phyloP scores from a whole-genome alignment of 2,329 filamentous ascomycete genomes.

The Epichloe sylvatica region DNA sequence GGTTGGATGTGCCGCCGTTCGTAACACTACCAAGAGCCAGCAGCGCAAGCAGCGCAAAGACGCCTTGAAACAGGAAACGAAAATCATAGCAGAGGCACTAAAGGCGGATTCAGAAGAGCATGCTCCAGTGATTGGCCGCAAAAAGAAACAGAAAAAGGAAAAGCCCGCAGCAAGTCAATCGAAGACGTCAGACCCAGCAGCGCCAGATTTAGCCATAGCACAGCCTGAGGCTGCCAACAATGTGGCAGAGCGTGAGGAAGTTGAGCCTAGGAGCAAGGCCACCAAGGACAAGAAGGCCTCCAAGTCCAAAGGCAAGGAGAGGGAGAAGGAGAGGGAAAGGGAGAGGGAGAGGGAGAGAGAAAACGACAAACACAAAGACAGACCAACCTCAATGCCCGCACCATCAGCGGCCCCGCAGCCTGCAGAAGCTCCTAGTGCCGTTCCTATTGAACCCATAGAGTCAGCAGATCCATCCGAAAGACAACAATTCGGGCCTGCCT shows the following conservation, averaged over 20 bases:
- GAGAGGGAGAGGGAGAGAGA: conserved; percentile 5
- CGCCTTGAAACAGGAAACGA: conserved; percentile 48
- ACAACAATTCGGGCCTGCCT: conserved; percentile 18
- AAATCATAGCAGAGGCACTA: conserved; percentile 35
- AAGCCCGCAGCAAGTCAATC: conserved; percentile 23
- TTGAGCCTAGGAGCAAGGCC: conserved; percentile 16
- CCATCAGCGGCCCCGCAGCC: neutral
- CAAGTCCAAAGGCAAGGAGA: conserved; percentile 17
- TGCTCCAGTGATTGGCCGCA: conserved; percentile 63
- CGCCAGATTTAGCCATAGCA: neutral
- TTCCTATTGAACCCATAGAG: conserved; percentile 9
- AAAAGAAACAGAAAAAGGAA: conserved; percentile 76
- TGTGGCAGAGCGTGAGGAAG: conserved; percentile 5
- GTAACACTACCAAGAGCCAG: conserved; percentile 62
- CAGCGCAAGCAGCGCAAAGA: conserved; percentile 64
- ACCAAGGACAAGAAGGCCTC: conserved; percentile 17
- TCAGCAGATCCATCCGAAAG: conserved; percentile 15
- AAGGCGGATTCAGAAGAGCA: conserved; percentile 42
- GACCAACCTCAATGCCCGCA: conserved; percentile 1
- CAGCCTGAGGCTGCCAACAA: neutral
- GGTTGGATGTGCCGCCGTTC: conserved; percentile 54
- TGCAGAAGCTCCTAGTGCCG: conserved; percentile 10
- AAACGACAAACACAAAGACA: conserved; percentile 6
- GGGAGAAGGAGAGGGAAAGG: neutral
- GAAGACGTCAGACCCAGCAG: neutral